Percentiles rank a stretch among this genome's conserved stretches.
Conservation (phyloP, 805 yeast species). For the Wickerhamomyces silvicola region DNA sequence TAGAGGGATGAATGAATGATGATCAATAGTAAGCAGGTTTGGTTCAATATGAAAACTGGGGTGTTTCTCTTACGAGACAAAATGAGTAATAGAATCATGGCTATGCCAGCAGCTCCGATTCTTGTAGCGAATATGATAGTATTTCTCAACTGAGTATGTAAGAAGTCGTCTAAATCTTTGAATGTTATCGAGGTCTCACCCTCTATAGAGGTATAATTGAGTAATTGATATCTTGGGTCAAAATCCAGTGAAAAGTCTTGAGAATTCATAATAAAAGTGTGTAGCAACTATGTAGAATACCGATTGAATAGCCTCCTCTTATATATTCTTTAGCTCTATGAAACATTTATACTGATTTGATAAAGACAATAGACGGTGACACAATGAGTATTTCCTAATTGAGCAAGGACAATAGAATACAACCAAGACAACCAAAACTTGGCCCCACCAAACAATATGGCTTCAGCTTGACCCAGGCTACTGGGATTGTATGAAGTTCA, state of each 20-base stretch:
- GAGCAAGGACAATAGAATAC: slow-evolving; percentile 6
- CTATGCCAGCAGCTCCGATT: slow-evolving; percentile 47
- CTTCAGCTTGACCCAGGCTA: too few species aligned
- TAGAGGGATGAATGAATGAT: slow-evolving; percentile 57
- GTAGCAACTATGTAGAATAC: too few species aligned
- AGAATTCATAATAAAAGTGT: too few species aligned
- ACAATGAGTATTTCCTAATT: slow-evolving; percentile 3
- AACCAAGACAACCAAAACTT: too few species aligned
- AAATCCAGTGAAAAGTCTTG: slow-evolving; percentile 8
- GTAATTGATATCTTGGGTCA: slow-evolving; percentile 19
- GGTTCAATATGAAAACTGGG: slow-evolving; percentile 72
- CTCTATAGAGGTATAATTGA: slow-evolving; percentile 37
- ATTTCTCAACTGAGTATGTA: slow-evolving; percentile 28
- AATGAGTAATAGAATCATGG: slow-evolving; percentile 41
- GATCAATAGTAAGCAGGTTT: slow-evolving; percentile 47
- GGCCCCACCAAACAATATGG: too few species aligned
- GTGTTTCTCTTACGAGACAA: slow-evolving; percentile 48
- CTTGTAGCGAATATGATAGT: slow-evolving; percentile 50
- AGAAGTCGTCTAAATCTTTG: slow-evolving; percentile 33
- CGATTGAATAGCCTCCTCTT: too few species aligned
- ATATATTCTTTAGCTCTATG: too few species aligned
- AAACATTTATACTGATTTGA: too few species aligned
- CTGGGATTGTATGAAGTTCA: too few species aligned
- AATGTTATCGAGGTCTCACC: slow-evolving; percentile 36
- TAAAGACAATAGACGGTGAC: too few species aligned